phyloP scores from a whole-genome alignment of 176 grass and related monocot species.

The Zea mays region Zm-B73-REFERENCE-NAM-5.0 NC_050105.1:127269501-127270000 shows the following conservation, averaged over 20 bases:
- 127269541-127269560: background rate
- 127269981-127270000: slow-evolving; percentile 44
- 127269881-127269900: slow-evolving; percentile 21
- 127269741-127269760: slow-evolving; percentile 55
- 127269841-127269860: slow-evolving; percentile 38
- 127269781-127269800: slow-evolving; percentile 40
- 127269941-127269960: slow-evolving; percentile 32
- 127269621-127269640: slow-evolving; percentile 72
- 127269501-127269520: slow-evolving; percentile 7
- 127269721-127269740: slow-evolving; percentile 56
- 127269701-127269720: slow-evolving; percentile 49
- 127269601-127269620: slow-evolving; percentile 63
- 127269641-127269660: slow-evolving; percentile 63
- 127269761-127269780: slow-evolving; percentile 27
- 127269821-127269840: slow-evolving; percentile 21
- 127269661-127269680: slow-evolving; percentile 17
- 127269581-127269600: slow-evolving; percentile 80
- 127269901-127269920: slow-evolving; percentile 36
- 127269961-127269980: slow-evolving; percentile 43
- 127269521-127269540: background rate
- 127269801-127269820: slow-evolving; percentile 17
- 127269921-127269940: slow-evolving; percentile 31
- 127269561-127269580: slow-evolving; percentile 51
- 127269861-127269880: background rate
- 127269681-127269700: slow-evolving; percentile 15